Percentiles rank a stretch among this genome's conserved stretches.
phyloP scores from a whole-genome alignment of 2,329 filamentous ascomycete species.

The Beauveria medogensis region DNA sequence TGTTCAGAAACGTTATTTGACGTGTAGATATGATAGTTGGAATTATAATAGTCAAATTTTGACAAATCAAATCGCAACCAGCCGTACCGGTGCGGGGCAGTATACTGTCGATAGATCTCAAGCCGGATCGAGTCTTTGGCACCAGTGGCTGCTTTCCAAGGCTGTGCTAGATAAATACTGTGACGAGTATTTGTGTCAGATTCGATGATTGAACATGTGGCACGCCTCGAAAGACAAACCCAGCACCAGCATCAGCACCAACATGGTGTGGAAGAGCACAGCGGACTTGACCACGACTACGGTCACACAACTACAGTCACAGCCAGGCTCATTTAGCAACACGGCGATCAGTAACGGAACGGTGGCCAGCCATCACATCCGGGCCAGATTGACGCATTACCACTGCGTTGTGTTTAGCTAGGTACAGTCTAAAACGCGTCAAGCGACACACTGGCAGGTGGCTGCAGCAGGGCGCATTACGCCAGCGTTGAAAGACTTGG shows the following conservation, averaged over 20 bases:
- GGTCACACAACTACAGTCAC: neutral
- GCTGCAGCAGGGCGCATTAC: neutral
- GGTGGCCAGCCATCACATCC: neutral
- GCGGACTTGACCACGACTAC: neutral
- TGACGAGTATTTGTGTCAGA: too few relatives aligned
- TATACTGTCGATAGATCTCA: neutral
- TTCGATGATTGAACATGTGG: too few relatives aligned
- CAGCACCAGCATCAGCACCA: neutral
- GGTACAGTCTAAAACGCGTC: neutral
- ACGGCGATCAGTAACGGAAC: neutral
- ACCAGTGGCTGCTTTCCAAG: neutral
- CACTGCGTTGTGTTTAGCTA: neutral
- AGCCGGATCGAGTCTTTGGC: neutral
- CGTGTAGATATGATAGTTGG: neutral
- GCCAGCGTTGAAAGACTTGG: neutral
- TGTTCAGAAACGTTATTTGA: neutral
- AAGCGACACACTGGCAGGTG: conserved; percentile 3
- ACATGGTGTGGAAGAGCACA: neutral
- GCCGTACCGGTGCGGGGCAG: neutral
- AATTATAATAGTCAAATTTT: neutral
- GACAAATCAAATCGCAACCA: neutral
- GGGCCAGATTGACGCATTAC: neutral
- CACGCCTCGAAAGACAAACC: neutral
- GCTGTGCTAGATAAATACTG: too few relatives aligned
- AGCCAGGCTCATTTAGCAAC: neutral